phyloP scores from a whole-genome alignment of 129 eudicot species.

The Calendula officinalis region DNA sequence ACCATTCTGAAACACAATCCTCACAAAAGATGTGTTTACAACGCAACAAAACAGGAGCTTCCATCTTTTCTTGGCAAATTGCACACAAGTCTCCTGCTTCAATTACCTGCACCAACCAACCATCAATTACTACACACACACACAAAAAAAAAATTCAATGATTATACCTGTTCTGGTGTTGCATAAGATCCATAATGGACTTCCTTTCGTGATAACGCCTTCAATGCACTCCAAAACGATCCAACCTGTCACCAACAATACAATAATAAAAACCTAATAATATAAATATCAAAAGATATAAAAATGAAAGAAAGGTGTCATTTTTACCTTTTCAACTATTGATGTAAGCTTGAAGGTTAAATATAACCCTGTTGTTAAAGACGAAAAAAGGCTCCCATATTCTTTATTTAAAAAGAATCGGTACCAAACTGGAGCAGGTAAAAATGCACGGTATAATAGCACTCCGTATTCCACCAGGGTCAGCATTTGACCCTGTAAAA shows the following conservation, averaged over 20 bases:
- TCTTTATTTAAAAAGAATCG: slow-evolving; percentile 70
- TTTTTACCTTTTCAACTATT: slow-evolving; percentile 57
- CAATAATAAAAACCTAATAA: slow-evolving; percentile 7
- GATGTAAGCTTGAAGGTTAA: slow-evolving; percentile 74
- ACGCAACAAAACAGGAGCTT: slow-evolving; percentile 63
- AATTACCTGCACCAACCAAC: slow-evolving; percentile 46
- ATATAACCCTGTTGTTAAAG: slow-evolving; percentile 61
- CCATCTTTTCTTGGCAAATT: slow-evolving; percentile 90
- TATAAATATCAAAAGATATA: neutral
- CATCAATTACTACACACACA: too few species aligned
- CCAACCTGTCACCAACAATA: slow-evolving; percentile 39
- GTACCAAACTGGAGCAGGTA: slow-evolving; percentile 78
- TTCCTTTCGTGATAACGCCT: slow-evolving; percentile 64
- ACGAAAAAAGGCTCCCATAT: slow-evolving; percentile 72
- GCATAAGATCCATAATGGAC: slow-evolving; percentile 70
- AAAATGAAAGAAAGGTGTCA: neutral
- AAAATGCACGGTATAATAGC: slow-evolving; percentile 64
- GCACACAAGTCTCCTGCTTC: slow-evolving; percentile 85
- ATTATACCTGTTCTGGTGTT: slow-evolving; percentile 60
- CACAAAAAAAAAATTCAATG: too few species aligned
- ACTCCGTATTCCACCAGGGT: slow-evolving; percentile 59
- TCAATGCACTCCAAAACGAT: slow-evolving; percentile 52
- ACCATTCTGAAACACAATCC: slow-evolving; percentile 94
- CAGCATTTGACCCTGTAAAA: slow-evolving; percentile 61
- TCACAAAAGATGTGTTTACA: slow-evolving; percentile 88